Evolutionary conservation across 2,329 filamentous ascomycete genomes (phyloP).

Genomic region (Fusarium coicis): DNA sequence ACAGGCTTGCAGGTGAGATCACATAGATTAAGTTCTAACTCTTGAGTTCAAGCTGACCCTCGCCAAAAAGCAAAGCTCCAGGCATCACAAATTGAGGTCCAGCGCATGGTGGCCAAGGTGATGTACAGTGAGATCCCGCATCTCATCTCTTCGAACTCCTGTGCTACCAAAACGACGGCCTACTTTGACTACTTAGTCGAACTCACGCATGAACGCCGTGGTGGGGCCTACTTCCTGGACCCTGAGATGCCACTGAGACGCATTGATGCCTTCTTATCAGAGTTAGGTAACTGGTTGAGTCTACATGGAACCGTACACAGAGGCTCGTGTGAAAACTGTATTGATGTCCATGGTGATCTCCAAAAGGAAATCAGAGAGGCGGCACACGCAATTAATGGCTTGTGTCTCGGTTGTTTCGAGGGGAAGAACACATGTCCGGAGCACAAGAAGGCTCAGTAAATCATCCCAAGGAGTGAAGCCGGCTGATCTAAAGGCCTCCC

Average conservation of each 20-base stretch:
- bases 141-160: fast-evolving
- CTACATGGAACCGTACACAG: neutral
- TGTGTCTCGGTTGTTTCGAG: constrained; percentile 7
- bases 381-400: neutral
- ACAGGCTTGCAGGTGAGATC: neutral
- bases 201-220: too few species aligned
- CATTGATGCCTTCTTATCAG: neutral
- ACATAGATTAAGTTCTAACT: neutral
- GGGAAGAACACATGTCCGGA: neutral
- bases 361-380: too few species aligned
- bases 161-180: fast-evolving
- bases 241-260: neutral
- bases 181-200: neutral
- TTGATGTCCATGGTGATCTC: too few species aligned
- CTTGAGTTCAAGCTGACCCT: neutral
- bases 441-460: neutral
- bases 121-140: neutral
- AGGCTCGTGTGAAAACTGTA: neutral
- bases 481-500: too few species aligned
- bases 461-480: neutral
- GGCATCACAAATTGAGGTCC: neutral
- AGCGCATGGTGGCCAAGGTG: neutral
- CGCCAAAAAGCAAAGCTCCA: neutral
- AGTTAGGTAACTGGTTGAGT: neutral
- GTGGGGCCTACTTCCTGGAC: neutral